Evolutionary conservation across 106 monocot species (phyloP).

Genomic region (Vanilla planifolia): DNA sequence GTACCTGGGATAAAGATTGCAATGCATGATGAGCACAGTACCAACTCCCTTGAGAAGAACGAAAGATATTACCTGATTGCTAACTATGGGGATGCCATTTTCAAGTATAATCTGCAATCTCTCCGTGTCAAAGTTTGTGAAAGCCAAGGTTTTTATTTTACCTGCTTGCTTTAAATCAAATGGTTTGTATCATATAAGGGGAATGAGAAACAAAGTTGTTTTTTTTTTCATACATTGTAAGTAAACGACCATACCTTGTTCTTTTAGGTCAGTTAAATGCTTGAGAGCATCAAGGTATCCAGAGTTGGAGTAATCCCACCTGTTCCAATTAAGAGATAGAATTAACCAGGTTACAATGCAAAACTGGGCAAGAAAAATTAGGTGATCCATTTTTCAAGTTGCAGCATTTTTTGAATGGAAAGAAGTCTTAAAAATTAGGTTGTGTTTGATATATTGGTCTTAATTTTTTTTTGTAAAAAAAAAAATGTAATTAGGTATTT

Average conservation of each 20-base stretch:
- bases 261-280: constrained; percentile 83
- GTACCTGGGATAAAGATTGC: constrained; percentile 43
- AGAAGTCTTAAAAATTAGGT: no score
- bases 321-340: constrained; percentile 9
- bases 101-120: constrained; percentile 50
- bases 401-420: no score
- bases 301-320: constrained; percentile 97
- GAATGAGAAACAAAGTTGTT: no score
- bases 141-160: constrained; percentile 73
- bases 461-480: no score
- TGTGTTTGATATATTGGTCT: no score
- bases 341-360: not conserved
- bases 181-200: no score
- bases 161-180: constrained; percentile 32
- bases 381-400: no score
- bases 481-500: no score
- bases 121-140: constrained; percentile 81
- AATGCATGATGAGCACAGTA: not conserved
- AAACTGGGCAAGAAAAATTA: not conserved
- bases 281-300: constrained; percentile 94
- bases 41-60: not conserved
- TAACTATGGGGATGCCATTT: constrained; percentile 67
- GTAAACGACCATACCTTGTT: constrained; percentile 50
- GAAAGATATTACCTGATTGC: constrained; percentile 71
- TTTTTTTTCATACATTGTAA: no score